Base-by-base conservation (phyloP, 1,284 basidiomycete genomes). In the Ganoderma leucocontextum region DNA sequence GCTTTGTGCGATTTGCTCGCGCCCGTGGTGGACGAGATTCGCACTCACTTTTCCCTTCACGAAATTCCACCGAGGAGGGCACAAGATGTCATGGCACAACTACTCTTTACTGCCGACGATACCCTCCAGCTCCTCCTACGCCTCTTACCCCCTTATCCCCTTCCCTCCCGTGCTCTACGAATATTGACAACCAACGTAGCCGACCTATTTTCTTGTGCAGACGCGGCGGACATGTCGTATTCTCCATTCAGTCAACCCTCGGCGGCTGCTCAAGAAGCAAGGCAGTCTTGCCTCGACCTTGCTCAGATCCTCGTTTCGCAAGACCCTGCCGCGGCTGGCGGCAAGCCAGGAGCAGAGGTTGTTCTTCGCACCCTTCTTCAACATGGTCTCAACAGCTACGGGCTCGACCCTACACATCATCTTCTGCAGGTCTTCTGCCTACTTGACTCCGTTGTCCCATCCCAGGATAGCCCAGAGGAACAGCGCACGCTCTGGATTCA, bases 371-470 rank as follows among this genome's bases (percentile, higher is more conserved):
- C 84, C 0, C 80, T 94, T 35, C 79, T 94, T 13, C 83, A 84
- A 42, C 83, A 87, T 62, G 83, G 82, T 0, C 71, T 82, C 2
- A 73, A 75, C 25, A 76, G 77, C 38, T 76, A 78, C 17, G 79
- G 82, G 41, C 79, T 80, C 17, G 90, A 92, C 72, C 89, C 90
- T 1, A 83, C 83, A 0, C 82, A 85, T 69, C 88, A 88, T 68
- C 74, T 90, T 4, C 76, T 82, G 29, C 89, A 91, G 72, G 79
- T 87, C 3, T 87, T 87, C 73, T 79, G 79, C 60, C 80, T 94
- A 58, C 74, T 92, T 49, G 86, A 91, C 73, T 80, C 81, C 69
- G 75, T 91, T 41, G 79, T 93, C 0, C 89, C 90, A n/a, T 76
- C 75, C 60, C 68, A 76, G 69, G 70, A 82, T 72, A 63, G 67